Conservation (phyloP, 2,329 filamentous ascomycete species). For the Xylaria arbuscula region DNA sequence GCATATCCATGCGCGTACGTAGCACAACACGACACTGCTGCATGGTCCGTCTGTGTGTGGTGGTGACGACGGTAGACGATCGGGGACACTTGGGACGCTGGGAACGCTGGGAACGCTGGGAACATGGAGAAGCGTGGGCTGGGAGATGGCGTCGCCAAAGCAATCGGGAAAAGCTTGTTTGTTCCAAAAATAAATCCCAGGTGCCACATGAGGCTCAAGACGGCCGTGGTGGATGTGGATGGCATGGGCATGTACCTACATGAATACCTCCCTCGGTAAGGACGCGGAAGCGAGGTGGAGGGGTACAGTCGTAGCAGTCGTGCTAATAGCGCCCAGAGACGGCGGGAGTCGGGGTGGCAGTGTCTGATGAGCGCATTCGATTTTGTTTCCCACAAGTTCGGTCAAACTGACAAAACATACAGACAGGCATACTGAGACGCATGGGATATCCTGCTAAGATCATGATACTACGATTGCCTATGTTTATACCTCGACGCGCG, state of each 20-base stretch:
- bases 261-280: slow-evolving; percentile 20
- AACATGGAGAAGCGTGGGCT: slow-evolving; percentile 13
- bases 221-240: not conserved
- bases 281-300: slow-evolving; percentile 23
- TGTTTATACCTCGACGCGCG: slow-evolving; percentile 3
- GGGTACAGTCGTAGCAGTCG: slow-evolving; percentile 12
- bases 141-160: slow-evolving; percentile 24
- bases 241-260: slow-evolving; percentile 30
- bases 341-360: slow-evolving; percentile 14
- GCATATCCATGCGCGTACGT: not conserved
- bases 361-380: slow-evolving; percentile 8
- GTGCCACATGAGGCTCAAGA: slow-evolving; percentile 41
- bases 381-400: slow-evolving; percentile 10
- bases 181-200: slow-evolving; percentile 39
- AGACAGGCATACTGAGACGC: not conserved
- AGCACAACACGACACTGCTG: slow-evolving; percentile 18
- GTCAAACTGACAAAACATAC: not conserved
- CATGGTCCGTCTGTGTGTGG: slow-evolving; percentile 29
- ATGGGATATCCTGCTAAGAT: not conserved
- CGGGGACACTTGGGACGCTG: not conserved
- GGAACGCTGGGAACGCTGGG: slow-evolving; percentile 11
- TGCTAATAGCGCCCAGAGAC: not conserved
- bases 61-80: slow-evolving; percentile 1
- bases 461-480: not conserved
- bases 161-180: slow-evolving; percentile 37